Evolutionary conservation across 2,329 filamentous ascomycete species (phyloP).

Genomic region (Penicillium sp.): DNA sequence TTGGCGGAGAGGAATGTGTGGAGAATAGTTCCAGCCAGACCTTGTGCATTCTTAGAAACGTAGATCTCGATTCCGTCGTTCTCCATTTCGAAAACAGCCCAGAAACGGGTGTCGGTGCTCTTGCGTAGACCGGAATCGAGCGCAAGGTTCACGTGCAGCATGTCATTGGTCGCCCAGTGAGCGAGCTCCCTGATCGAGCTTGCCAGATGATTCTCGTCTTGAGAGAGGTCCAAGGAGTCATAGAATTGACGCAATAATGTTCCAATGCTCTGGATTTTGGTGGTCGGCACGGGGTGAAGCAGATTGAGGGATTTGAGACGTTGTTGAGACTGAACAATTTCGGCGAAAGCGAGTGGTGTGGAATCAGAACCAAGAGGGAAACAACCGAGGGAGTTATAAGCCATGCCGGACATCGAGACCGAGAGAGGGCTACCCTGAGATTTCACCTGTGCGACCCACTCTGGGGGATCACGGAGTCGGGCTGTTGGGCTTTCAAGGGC

Average conservation of each 20-base stretch:
- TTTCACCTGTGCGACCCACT: conserved; percentile 35
- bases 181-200: conserved; percentile 34
- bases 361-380: conserved; percentile 51
- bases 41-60: conserved; percentile 48
- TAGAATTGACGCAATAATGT: conserved; percentile 34
- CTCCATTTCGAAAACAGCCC: conserved; percentile 44
- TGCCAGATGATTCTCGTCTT: conserved; percentile 24
- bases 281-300: conserved; percentile 40
- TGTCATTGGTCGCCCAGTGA: conserved; percentile 29
- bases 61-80: conserved; percentile 41
- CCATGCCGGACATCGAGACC: conserved; percentile 38
- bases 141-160: conserved; percentile 36
- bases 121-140: conserved; percentile 47
- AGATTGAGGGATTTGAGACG: conserved; percentile 45
- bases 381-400: conserved; percentile 46
- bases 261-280: conserved; percentile 39
- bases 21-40: conserved; percentile 45
- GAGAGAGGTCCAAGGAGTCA: conserved; percentile 25
- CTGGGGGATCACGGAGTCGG: conserved; percentile 31
- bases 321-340: conserved; percentile 48
- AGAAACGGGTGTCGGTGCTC: conserved; percentile 40
- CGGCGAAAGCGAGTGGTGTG: conserved; percentile 44
- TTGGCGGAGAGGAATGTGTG: conserved; percentile 50
- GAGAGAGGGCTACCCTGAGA: conserved; percentile 41
- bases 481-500: conserved; percentile 6